phyloP scores from a whole-genome alignment of 768 basidiomycete genomes.

The Lepiota subincarnata region DNA sequence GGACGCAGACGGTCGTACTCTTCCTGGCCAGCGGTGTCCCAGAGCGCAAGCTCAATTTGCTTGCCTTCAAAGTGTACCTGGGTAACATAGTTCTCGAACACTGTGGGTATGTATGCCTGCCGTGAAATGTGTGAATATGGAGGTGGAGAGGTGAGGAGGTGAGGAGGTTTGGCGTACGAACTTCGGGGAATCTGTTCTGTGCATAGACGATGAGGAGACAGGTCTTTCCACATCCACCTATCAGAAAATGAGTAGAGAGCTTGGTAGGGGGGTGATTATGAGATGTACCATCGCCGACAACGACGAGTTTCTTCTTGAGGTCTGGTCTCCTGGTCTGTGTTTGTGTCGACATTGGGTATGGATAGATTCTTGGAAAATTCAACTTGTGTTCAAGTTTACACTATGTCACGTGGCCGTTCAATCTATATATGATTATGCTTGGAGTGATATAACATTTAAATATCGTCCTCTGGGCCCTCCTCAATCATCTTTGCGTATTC shows the following conservation, averaged over 20 bases:
- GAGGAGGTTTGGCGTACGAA: constrained; percentile 30
- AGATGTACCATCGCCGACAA: constrained; percentile 73
- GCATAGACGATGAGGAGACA: constrained; percentile 96
- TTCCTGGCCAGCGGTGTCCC: constrained; percentile 98
- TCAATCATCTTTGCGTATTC: constrained; percentile 86
- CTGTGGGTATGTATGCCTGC: constrained; percentile 89
- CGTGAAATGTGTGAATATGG: not conserved
- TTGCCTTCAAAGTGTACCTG: constrained; percentile 84
- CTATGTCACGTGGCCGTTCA: constrained; percentile 1
- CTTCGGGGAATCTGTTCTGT: constrained; percentile 94
- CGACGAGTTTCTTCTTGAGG: constrained; percentile 82
- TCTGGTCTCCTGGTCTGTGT: constrained; percentile 52
- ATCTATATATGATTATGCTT: not conserved
- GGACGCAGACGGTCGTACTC: constrained; percentile 91
- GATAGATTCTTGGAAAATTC: constrained; percentile 23
- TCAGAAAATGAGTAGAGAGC: constrained; percentile 10
- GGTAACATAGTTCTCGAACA: constrained; percentile 93
- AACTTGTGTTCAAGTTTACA: constrained; percentile 12
- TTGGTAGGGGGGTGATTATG: constrained; percentile 3
- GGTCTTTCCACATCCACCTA: constrained; percentile 89
- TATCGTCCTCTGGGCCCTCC: constrained; percentile 65
- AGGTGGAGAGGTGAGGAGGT: not conserved
- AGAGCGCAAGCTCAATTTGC: constrained; percentile 91
- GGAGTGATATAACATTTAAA: constrained; percentile 28
- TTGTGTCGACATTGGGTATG: constrained; percentile 7